Conservation (phyloP, 306 rosid species). For the Lathyrus aphaca region DNA sequence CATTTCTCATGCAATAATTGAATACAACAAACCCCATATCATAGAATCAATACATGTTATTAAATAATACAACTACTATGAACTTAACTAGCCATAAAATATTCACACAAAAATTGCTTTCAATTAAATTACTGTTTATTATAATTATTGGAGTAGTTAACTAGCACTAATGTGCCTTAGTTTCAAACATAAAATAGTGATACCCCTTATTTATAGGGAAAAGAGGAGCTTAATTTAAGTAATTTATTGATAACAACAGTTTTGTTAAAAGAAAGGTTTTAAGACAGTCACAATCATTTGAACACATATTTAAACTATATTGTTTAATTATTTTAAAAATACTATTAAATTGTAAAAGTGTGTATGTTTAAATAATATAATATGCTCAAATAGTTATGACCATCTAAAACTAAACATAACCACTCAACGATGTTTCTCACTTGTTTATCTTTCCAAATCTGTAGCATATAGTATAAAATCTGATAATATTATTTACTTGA, state of each 20-base stretch:
- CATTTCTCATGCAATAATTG: conserved; percentile 8
- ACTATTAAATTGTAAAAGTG: too few species aligned
- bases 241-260: too few species aligned
- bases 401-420: too few species aligned
- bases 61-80: neutral
- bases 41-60: neutral
- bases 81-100: neutral
- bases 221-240: too few species aligned
- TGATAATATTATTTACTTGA: neutral
- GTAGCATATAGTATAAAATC: neutral
- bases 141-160: neutral
- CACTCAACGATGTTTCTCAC: neutral
- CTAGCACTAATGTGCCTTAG: neutral
- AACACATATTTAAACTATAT: too few species aligned
- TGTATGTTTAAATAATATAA: too few species aligned
- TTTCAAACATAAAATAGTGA: neutral
- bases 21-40: neutral
- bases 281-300: too few species aligned
- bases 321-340: too few species aligned
- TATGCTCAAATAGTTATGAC: too few species aligned
- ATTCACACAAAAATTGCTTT: neutral
- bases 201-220: too few species aligned
- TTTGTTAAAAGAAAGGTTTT: too few species aligned
- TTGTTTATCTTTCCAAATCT: too few species aligned
- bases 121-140: neutral